Percentiles rank a stretch among this genome's conserved stretches.
Evolutionary conservation across 345 rosid species (phyloP).

Genomic region (Salix arbutifolia): DNA sequence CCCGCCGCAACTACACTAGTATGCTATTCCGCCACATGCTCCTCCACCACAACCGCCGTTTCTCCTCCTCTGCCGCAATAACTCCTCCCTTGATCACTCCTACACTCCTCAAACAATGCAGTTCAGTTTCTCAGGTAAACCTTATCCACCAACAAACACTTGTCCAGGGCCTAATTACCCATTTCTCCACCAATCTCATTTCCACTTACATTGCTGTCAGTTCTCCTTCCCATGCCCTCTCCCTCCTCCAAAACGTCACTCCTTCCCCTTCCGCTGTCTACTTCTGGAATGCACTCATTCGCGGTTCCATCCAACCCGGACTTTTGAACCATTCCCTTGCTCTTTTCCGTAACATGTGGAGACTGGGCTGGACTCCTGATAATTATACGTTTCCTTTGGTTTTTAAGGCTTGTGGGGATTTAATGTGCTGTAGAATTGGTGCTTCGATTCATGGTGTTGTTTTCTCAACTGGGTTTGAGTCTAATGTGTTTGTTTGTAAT

Average conservation of each 20-base stretch:
- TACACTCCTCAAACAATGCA: slow-evolving; percentile 55
- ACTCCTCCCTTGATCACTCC: slow-evolving; percentile 24
- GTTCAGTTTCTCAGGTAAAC: slow-evolving; percentile 41
- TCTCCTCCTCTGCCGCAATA: slow-evolving; percentile 4
- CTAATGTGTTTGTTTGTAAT: slow-evolving; percentile 68
- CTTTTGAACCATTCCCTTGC: slow-evolving; percentile 31
- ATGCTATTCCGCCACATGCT: slow-evolving; percentile 2
- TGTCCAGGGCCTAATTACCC: slow-evolving; percentile 39
- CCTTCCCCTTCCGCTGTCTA: slow-evolving; percentile 51
- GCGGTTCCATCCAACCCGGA: slow-evolving; percentile 36
- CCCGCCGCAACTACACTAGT: not conserved
- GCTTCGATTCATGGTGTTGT: slow-evolving; percentile 49
- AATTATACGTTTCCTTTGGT: slow-evolving; percentile 72
- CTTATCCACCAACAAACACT: slow-evolving; percentile 64
- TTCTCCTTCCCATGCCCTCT: slow-evolving; percentile 40
- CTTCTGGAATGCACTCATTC: slow-evolving; percentile 74
- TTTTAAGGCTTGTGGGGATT: slow-evolving; percentile 69
- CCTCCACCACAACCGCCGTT: not conserved
- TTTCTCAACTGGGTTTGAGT: slow-evolving; percentile 38
- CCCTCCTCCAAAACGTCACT: slow-evolving; percentile 46
- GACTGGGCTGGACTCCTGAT: slow-evolving; percentile 64
- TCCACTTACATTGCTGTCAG: slow-evolving; percentile 59
- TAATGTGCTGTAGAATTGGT: slow-evolving; percentile 38
- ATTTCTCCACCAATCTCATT: slow-evolving; percentile 48
- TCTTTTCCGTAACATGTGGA: slow-evolving; percentile 42